phyloP scores from a whole-genome alignment of 805 yeast species.

The Hermanozyma aechmeae region DNA sequence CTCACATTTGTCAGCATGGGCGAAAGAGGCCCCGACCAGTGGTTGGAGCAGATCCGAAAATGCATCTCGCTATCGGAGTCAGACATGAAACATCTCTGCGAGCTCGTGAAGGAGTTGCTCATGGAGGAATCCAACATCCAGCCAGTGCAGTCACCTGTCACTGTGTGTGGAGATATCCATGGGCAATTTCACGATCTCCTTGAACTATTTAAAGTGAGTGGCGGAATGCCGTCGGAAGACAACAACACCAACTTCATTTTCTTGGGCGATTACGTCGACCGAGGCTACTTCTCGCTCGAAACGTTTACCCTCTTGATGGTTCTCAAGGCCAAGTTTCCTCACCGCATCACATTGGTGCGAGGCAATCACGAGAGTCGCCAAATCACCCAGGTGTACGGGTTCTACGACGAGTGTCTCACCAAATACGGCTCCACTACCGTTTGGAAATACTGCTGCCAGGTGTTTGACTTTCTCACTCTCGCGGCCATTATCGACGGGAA shows the following conservation, averaged over 20 bases:
- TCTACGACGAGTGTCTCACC: conserved; percentile 89
- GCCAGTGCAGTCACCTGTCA: conserved; percentile 88
- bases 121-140: conserved; percentile 97
- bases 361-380: conserved; percentile 98
- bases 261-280: conserved; percentile 92
- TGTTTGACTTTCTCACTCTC: conserved; percentile 84
- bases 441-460: conserved; percentile 96
- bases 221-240: conserved; percentile 79
- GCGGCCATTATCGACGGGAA: conserved; percentile 96
- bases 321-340: conserved; percentile 80
- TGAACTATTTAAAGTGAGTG: conserved; percentile 82
- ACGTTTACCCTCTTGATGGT: conserved; percentile 93
- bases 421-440: conserved; percentile 92
- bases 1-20: conserved; percentile 37
- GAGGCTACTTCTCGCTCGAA: conserved; percentile 94
- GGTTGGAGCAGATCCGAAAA: conserved; percentile 90
- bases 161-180: conserved; percentile 96
- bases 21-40: conserved; percentile 86
- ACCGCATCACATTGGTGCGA: conserved; percentile 78
- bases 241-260: conserved; percentile 62
- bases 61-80: conserved; percentile 83
- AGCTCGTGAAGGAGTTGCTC: conserved; percentile 82
- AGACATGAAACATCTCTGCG: conserved; percentile 95
- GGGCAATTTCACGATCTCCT: conserved; percentile 95
- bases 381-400: conserved; percentile 97